Evolutionary conservation across 495 filamentous ascomycete genomes (phyloP).

Genomic region (Aspergillus homomorphus): DNA sequence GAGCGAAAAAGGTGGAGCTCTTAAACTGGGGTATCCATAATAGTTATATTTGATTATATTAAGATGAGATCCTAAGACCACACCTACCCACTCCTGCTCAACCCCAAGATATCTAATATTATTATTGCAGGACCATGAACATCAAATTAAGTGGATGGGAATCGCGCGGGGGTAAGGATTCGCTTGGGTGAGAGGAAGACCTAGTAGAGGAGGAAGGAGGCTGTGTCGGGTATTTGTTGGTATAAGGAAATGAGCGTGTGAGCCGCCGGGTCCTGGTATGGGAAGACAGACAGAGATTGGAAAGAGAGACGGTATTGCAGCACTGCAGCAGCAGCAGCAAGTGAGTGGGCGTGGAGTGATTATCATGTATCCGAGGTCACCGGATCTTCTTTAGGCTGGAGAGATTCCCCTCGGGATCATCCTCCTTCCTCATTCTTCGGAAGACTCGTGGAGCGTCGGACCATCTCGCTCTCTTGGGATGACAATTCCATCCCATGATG

Average conservation of each 20-base stretch:
- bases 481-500: constrained; percentile 2
- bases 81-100: neutral
- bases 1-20: constrained; percentile 18
- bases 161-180: neutral
- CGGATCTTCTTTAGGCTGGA: neutral
- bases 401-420: too few species aligned
- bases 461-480: constrained; percentile 1
- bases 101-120: neutral
- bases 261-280: neutral
- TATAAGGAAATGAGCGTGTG: neutral
- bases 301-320: too few species aligned
- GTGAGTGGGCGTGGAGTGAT: neutral
- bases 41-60: neutral
- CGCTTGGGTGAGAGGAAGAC: constrained; percentile 9
- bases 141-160: neutral
- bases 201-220: constrained; percentile 12
- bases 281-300: neutral
- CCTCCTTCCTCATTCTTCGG: neutral
- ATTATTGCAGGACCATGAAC: neutral
- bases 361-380: neutral
- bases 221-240: constrained; percentile 10
- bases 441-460: neutral
- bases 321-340: too few species aligned
- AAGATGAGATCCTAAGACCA: neutral
- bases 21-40: constrained; percentile 1